These are phyloP conservation scores for Kodamaea derodonti DNA, from an alignment of 1,139 yeast genomes.

Conservation along the genomic window DNA sequence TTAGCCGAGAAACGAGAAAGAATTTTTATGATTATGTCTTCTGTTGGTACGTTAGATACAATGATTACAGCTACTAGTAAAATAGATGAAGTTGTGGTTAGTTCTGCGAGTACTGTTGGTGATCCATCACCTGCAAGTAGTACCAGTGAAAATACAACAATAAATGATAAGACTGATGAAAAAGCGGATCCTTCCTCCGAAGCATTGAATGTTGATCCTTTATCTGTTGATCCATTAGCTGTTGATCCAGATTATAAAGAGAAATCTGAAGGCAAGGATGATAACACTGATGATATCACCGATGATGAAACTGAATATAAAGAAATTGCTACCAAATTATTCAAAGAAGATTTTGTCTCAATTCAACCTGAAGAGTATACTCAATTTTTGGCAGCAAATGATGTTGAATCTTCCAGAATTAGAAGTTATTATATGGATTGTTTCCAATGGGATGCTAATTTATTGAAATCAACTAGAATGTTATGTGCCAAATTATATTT, in stretches of 20 bases:
- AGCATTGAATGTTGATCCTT: conserved; percentile 1
- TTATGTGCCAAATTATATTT: conserved; percentile 66
- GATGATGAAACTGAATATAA: conserved; percentile 15
- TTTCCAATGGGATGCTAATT: conserved; percentile 47
- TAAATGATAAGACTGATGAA: background rate
- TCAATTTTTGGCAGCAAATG: conserved; percentile 41
- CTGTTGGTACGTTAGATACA: conserved; percentile 13
- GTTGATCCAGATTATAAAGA: background rate
- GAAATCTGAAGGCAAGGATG: background rate
- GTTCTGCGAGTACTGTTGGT: background rate
- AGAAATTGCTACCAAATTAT: conserved; percentile 37
- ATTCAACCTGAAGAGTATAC: conserved; percentile 47
- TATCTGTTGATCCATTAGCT: conserved; percentile 1
- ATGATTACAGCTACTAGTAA: conserved; percentile 12
- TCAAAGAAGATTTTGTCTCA: conserved; percentile 39
- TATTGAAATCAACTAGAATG: conserved; percentile 53
- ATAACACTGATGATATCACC: background rate
- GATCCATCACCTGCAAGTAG: background rate
- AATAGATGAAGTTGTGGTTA: conserved; percentile 1
- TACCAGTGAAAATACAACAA: conserved; percentile 1
- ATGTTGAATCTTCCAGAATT: conserved; percentile 38
- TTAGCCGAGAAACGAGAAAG: no score
- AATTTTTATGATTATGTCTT: no score
- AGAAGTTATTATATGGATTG: conserved; percentile 45
- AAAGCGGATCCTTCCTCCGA: background rate